phyloP scores from a whole-genome alignment of 2,329 filamentous ascomycete genomes.

The Paracoccidioides brasiliensis region DNA sequence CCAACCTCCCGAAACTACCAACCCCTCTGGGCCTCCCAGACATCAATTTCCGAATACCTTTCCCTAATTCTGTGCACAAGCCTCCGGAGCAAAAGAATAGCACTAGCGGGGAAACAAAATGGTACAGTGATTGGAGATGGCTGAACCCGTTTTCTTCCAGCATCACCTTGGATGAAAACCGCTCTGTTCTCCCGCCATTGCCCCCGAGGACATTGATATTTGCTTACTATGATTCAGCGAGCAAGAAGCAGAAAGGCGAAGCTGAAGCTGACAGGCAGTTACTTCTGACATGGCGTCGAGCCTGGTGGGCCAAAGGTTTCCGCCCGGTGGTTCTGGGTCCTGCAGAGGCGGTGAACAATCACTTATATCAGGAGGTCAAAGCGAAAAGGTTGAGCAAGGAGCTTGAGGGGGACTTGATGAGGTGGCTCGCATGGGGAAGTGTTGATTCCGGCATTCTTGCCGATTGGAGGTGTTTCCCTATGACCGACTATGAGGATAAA shows the following conservation, averaged over 20 bases:
- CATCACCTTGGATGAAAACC: slow-evolving; percentile 65
- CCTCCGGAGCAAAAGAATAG: slow-evolving; percentile 66
- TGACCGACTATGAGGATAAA: slow-evolving; percentile 61
- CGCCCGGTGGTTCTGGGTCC: slow-evolving; percentile 66
- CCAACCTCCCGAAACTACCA: not conserved
- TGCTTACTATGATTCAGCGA: slow-evolving; percentile 71
- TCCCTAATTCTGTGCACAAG: slow-evolving; percentile 55
- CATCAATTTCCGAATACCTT: slow-evolving; percentile 42
- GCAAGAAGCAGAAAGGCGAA: slow-evolving; percentile 48
- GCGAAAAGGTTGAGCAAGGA: slow-evolving; percentile 41
- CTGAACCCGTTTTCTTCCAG: slow-evolving; percentile 75
- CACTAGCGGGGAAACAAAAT: slow-evolving; percentile 62
- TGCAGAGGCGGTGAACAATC: slow-evolving; percentile 71
- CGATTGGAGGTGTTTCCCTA: slow-evolving; percentile 70
- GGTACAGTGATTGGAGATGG: slow-evolving; percentile 88
- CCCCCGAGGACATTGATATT: slow-evolving; percentile 61
- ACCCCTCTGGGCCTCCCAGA: slow-evolving; percentile 18
- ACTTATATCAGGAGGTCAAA: slow-evolving; percentile 60
- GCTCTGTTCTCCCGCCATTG: slow-evolving; percentile 70
- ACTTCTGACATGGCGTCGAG: slow-evolving; percentile 74
- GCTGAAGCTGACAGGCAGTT: slow-evolving; percentile 64
- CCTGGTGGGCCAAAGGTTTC: slow-evolving; percentile 94
- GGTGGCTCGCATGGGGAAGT: slow-evolving; percentile 85
- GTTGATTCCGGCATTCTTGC: slow-evolving; percentile 76
- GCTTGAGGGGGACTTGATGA: slow-evolving; percentile 58